Percentiles rank a stretch among this genome's conserved stretches.
These are phyloP conservation scores for Pelargonium nanum DNA, from an alignment of 345 rosid genomes.

Conservation along the genomic window DNA sequence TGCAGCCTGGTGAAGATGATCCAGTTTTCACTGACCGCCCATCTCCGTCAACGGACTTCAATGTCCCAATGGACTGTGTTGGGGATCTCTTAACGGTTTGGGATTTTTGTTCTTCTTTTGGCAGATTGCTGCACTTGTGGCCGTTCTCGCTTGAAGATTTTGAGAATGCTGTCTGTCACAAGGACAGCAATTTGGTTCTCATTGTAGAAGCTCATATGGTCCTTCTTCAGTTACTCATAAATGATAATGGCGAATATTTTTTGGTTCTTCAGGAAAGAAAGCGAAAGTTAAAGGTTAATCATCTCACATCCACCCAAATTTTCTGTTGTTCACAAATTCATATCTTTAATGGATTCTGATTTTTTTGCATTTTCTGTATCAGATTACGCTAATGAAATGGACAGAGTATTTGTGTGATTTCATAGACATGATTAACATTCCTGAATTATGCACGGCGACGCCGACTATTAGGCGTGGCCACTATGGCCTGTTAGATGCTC, in stretches of 20 bases:
- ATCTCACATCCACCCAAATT: conserved; percentile 3
- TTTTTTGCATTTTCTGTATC: conserved; percentile 19
- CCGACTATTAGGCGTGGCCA: conserved; percentile 76
- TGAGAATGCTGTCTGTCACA: conserved; percentile 84
- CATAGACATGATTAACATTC: conserved; percentile 46
- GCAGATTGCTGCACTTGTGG: conserved; percentile 56
- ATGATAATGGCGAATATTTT: conserved; percentile 34
- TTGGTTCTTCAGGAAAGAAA: conserved; percentile 35
- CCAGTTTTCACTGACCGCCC: conserved; percentile 64
- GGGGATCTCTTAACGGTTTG: conserved; percentile 92
- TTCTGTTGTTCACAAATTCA: neutral
- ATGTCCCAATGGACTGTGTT: conserved; percentile 58
- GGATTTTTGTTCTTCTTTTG: conserved; percentile 87
- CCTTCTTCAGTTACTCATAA: conserved; percentile 57
- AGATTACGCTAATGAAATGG: conserved; percentile 82
- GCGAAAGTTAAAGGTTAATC: conserved; percentile 55
- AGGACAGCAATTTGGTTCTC: conserved; percentile 73
- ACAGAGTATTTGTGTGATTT: conserved; percentile 80
- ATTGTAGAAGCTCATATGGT: conserved; percentile 75
- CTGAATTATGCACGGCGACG: conserved; percentile 33
- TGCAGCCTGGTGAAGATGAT: conserved; percentile 58
- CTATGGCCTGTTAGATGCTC: conserved; percentile 65
- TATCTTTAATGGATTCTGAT: conserved; percentile 8
- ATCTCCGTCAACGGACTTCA: conserved; percentile 69
- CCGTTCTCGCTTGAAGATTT: conserved; percentile 86